Evolutionary conservation across 2,329 filamentous ascomycete species (phyloP), one percentile per base, ranked within the genome.

Genomic region (Diplodia scrobiculata): DNA sequence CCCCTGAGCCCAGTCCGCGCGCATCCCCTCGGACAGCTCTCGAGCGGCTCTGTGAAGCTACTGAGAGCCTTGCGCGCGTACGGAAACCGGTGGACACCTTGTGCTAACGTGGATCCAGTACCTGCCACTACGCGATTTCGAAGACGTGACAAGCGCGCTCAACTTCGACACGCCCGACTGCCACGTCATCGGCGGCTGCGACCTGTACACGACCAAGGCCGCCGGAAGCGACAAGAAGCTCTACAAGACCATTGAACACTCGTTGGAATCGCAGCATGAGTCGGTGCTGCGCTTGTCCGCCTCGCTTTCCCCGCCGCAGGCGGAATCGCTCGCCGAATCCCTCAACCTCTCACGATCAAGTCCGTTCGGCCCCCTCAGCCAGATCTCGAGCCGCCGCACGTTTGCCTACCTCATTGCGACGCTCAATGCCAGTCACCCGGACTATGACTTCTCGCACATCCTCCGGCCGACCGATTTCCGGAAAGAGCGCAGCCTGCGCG

Each of bases 391-490:
- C 74, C 90, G 95, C 45, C 88, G 94, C 71, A 97, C 91, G 0
- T 98, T 96, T 78, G 93, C 95, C 52, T 98, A 98, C 77, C 81
- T 99, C 62, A 98, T 99, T 71, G 95, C 95, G 45, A 98, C 94
- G 0, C 83, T 99, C 41, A 99, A 99, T 75, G 95, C 95, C 5
- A 96, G 91, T 67, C 94, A 99, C 79, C 88, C 91, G 1, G 91
- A 99, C 79, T 98, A 99, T 78, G 95, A 99, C 78, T 99, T 99
- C 79, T 97, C 92, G 1, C 90, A 97, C 74, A 89, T 95, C 38
- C 83, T 98, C 67, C 89, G 93, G 45, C 93, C 95, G 0, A 86
- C 89, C 41, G 95, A 99, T 76, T 99, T 99, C 77, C 89, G 89
- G 71, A 89, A 90, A 69, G 93, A 97, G 81, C 85, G 89, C 67